Percentiles rank a stretch among this genome's conserved stretches.
phyloP scores from a whole-genome alignment of 345 rosid genomes.

The Erucastrum elatum region DNA sequence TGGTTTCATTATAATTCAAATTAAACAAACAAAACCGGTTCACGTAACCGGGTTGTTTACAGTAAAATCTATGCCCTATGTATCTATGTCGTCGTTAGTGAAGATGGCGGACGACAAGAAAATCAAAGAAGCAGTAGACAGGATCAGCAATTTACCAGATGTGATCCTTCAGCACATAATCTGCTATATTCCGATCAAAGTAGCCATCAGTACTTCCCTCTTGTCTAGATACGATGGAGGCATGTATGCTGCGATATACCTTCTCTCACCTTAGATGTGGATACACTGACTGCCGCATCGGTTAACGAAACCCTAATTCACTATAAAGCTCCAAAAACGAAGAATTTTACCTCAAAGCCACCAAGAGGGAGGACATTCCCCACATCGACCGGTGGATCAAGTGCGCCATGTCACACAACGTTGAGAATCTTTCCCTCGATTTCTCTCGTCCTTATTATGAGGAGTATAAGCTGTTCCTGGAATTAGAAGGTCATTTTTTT shows the following conservation, averaged over 20 bases:
- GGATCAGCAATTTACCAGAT: not conserved
- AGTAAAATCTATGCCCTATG: too few species aligned
- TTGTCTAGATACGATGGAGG: not conserved
- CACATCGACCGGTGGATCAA: not conserved
- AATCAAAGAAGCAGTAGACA: not conserved
- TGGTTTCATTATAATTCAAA: too few species aligned
- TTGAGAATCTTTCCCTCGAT: not conserved
- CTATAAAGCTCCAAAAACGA: not conserved
- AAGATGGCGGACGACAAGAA: not conserved
- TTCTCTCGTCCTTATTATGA: not conserved
- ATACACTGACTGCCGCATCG: not conserved
- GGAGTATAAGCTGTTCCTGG: not conserved
- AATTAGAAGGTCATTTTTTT: too few species aligned
- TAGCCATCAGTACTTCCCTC: not conserved
- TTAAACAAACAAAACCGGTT: too few species aligned
- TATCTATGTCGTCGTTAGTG: too few species aligned
- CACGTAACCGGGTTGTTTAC: too few species aligned
- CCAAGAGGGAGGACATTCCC: not conserved
- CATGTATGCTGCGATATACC: not conserved
- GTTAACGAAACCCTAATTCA: not conserved
- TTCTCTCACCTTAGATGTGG: not conserved
- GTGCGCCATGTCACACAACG: not conserved
- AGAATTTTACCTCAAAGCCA: not conserved
- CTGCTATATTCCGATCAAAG: not conserved
- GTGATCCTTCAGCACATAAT: not conserved